Base-by-base conservation (phyloP, 306 rosid genomes). In the Dalbergia cochinchinensis region DNA sequence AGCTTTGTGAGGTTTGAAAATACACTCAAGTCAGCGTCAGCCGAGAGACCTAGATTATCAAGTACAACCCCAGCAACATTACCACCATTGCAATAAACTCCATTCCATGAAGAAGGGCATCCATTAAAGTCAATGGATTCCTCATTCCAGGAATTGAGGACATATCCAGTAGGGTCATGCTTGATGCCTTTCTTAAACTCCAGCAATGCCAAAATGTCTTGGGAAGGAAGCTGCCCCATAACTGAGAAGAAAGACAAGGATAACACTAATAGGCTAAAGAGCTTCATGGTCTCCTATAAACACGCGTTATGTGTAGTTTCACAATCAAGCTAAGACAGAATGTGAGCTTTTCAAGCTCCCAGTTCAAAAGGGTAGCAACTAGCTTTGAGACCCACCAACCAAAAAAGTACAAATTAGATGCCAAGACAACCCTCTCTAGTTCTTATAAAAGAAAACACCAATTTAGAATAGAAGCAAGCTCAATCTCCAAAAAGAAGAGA, bases 31-130 rank as follows among this genome's bases (percentile, higher is more conserved):
- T 96, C 94, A 13, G 84, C 82, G 33, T 89, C 96, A 11, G 97
- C 98, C 0, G 99, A 96, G 73, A 96, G 91, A 53, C 96, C 92
- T 68, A 87, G 79, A 81, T 87, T 87, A 73, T 96, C 94, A 77
- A 96, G 96, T 16, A 91, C 92, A 81, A 96, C 99, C 11, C 96
- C 99, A 35, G 98, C 98, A 81, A 96, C 98, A 78, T 86, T 96
- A 72, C 94, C 98, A 47, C 93, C 96, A 63, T 91, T 96, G 71
- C 99, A 96, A 26, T 90, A 82, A 78, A 96, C 84, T 16, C 99
- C 99, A 82, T 93, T 90, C 99, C 99, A 96, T 22, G 98, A 93
- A 89, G 97, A 83, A 41, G 99, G 99, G 66, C 99, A 96, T 68
- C 99, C 99, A 89, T 96, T 60, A 48, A 93, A 96, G 85, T 96